Evolutionary conservation across 352 stramenopile species (phyloP).

Genomic region (Pythium dissotocum): DNA sequence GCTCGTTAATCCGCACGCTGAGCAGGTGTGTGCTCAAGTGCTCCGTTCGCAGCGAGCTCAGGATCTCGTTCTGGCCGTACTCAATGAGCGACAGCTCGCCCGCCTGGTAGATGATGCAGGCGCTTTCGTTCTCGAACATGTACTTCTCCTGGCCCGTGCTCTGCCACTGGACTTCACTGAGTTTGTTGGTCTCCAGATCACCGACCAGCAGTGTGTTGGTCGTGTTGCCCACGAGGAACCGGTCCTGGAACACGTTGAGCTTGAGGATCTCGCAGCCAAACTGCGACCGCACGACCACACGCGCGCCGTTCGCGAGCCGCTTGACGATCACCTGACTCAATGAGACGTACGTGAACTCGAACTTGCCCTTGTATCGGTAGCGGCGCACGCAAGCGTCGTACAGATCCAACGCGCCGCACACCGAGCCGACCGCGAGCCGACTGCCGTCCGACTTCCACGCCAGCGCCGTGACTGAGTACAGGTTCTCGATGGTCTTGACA

Average conservation of each 20-base stretch:
- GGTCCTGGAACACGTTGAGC: constrained; percentile 95
- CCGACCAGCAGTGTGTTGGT: constrained; percentile 91
- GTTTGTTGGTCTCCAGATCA: constrained; percentile 90
- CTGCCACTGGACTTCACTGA: constrained; percentile 93
- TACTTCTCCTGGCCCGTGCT: constrained; percentile 91
- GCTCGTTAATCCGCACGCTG: constrained; percentile 93
- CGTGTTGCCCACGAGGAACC: constrained; percentile 91
- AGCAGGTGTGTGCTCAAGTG: constrained; percentile 91
- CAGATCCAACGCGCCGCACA: constrained; percentile 91
- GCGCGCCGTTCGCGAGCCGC: constrained; percentile 76
- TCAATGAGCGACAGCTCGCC: constrained; percentile 94
- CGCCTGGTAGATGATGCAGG: constrained; percentile 90
- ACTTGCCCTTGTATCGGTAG: constrained; percentile 93
- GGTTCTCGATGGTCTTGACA: constrained; percentile 89
- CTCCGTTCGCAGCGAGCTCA: constrained; percentile 90
- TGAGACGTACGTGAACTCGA: constrained; percentile 96
- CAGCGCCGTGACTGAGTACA: constrained; percentile 92
- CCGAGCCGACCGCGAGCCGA: constrained; percentile 86
- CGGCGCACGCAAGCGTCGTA: constrained; percentile 92
- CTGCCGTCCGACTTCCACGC: constrained; percentile 92
- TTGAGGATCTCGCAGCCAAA: constrained; percentile 94
- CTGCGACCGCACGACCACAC: constrained; percentile 86
- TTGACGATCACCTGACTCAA: constrained; percentile 94
- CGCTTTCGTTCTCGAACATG: constrained; percentile 93
- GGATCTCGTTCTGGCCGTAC: constrained; percentile 93